These are phyloP conservation scores for Cornus florida DNA, from an alignment of 148 eudicot species.

Conservation along the genomic window DNA sequence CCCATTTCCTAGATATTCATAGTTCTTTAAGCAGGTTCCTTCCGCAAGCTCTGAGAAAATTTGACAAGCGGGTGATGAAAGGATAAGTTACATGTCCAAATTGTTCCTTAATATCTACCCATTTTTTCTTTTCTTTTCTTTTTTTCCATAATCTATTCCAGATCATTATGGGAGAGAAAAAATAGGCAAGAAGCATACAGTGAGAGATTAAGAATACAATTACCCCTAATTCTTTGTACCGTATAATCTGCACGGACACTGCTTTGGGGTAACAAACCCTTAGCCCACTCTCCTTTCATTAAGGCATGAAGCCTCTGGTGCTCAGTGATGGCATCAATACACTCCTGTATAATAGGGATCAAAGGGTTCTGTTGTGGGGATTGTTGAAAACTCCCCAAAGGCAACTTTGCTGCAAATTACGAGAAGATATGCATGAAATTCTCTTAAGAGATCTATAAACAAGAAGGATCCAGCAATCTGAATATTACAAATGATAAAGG, in stretches of 20 bases:
- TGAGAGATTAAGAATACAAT: constrained; percentile 6
- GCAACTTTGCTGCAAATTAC: constrained; percentile 46
- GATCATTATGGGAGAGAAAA: neutral
- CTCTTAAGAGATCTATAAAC: neutral
- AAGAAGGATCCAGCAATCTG: constrained; percentile 2
- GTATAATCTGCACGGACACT: constrained; percentile 83
- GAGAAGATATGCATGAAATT: constrained; percentile 1
- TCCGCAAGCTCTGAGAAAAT: constrained; percentile 70
- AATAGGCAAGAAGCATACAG: neutral
- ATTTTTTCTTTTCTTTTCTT: too few species aligned
- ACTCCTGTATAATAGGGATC: constrained; percentile 65
- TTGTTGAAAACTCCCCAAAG: constrained; percentile 57
- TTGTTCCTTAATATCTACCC: neutral
- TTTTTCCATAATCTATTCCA: too few species aligned
- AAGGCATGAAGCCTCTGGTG: constrained; percentile 84
- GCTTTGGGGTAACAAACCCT: constrained; percentile 91
- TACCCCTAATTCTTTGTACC: constrained; percentile 81
- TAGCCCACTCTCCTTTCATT: constrained; percentile 90
- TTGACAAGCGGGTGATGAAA: constrained; percentile 6
- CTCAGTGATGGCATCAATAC: constrained; percentile 84
- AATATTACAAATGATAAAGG: neutral
- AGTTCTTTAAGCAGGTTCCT: constrained; percentile 94
- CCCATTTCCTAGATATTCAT: constrained; percentile 62
- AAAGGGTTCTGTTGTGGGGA: constrained; percentile 51
- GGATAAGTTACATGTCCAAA: neutral